phyloP scores from a whole-genome alignment of 2,329 filamentous ascomycete species.

The Raffaelea ambrosiae region DNA sequence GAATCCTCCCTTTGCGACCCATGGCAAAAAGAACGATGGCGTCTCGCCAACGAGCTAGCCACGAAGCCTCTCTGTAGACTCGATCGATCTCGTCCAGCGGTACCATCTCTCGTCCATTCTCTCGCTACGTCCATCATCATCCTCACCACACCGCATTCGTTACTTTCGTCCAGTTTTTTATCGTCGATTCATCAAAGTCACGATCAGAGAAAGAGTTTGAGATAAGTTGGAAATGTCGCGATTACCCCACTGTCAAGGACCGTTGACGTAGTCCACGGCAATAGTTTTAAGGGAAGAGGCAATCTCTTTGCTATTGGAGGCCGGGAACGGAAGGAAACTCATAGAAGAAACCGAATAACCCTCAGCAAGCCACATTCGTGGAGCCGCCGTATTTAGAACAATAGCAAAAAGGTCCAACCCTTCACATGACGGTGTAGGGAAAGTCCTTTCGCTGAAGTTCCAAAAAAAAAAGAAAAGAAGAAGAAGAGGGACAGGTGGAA shows the following conservation, averaged over 20 bases:
- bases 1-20: too few relatives aligned
- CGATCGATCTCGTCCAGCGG: too few relatives aligned
- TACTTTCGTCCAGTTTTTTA: too few relatives aligned
- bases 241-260: conserved; percentile 45
- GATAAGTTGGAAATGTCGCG: conserved; percentile 26
- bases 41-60: too few relatives aligned
- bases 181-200: too few relatives aligned
- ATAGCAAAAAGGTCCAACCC: conserved; percentile 25
- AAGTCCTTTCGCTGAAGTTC: conserved; percentile 14
- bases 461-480: conserved; percentile 30
- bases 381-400: conserved; percentile 32
- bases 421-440: conserved; percentile 44
- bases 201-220: too few relatives aligned
- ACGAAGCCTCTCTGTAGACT: too few relatives aligned
- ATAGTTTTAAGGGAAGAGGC: conserved; percentile 34
- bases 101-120: too few relatives aligned
- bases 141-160: too few relatives aligned
- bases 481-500: conserved; percentile 12
- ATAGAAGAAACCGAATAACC: conserved; percentile 33
- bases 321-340: conserved; percentile 49
- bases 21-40: too few relatives aligned
- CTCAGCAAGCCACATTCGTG: conserved; percentile 47
- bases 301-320: conserved; percentile 38
- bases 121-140: too few relatives aligned
- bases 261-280: conserved; percentile 32